Conservation (phyloP, 2,329 filamentous ascomycete genomes). For the Podosphaera xanthii region DNA sequence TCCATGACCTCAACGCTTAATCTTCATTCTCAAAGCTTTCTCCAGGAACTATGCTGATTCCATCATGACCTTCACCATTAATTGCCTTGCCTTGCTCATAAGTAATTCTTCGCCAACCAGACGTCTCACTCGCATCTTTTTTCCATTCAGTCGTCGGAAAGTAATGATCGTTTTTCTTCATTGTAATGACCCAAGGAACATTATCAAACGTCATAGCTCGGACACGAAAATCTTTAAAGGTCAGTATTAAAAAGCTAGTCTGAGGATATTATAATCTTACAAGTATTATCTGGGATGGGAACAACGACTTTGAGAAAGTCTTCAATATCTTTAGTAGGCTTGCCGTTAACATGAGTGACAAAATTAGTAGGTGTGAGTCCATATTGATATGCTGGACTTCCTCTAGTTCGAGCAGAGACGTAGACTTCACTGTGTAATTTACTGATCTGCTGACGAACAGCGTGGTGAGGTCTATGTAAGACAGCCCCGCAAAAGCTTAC, state of each 20-base stretch:
- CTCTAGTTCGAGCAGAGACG: conserved; percentile 65
- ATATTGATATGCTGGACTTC: conserved; percentile 71
- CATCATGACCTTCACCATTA: conserved; percentile 26
- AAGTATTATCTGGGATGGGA: conserved; percentile 87
- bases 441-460: conserved; percentile 89
- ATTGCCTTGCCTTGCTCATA: conserved; percentile 33
- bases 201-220: conserved; percentile 98
- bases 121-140: conserved; percentile 34
- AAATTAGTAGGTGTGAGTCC: conserved; percentile 92
- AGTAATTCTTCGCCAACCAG: conserved; percentile 39
- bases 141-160: conserved; percentile 50
- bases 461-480: conserved; percentile 80
- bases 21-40: conserved; percentile 10
- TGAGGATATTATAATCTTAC: conserved; percentile 22
- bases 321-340: conserved; percentile 60
- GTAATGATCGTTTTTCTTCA: conserved; percentile 99
- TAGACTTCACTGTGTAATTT: conserved; percentile 94
- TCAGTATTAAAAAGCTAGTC: conserved; percentile 2
- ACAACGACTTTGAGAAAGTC: conserved; percentile 61
- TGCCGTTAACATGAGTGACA: conserved; percentile 84
- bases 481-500: conserved; percentile 91
- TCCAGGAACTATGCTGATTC: conserved; percentile 12
- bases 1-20: neutral
- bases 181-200: conserved; percentile 96
- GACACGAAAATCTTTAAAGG: conserved; percentile 55